A percentile compares a stretch with the other conserved stretches of the same genome.
phyloP scores from a whole-genome alignment of 768 basidiomycete genomes.

The Suillus spraguei region DNA sequence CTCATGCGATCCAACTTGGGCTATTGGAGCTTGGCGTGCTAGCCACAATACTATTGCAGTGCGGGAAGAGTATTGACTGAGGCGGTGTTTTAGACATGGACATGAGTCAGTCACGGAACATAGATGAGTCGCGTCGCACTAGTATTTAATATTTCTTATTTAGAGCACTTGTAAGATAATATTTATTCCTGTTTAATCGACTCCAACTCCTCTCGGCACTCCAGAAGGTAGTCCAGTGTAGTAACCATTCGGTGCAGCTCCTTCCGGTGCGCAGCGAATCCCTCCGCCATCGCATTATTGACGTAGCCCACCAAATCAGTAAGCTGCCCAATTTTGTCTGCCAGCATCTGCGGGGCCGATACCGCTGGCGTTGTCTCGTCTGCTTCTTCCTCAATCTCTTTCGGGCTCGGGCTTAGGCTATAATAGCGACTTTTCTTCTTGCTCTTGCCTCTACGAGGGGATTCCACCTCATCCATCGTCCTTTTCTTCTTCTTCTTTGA shows the following conservation, averaged over 20 bases:
- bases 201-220: neutral
- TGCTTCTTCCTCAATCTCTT: neutral
- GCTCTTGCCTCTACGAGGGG: neutral
- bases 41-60: constrained; percentile 57
- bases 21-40: constrained; percentile 55
- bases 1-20: constrained; percentile 54
- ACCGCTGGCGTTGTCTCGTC: neutral
- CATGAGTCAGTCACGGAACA: too few relatives aligned
- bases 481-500: neutral
- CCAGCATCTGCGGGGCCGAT: too few relatives aligned
- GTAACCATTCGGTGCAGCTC: neutral
- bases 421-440: neutral
- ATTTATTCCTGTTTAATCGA: constrained; percentile 4
- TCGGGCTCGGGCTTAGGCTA: neutral
- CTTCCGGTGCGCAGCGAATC: neutral
- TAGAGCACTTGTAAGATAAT: neutral
- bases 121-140: too few relatives aligned
- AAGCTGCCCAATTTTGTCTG: neutral
- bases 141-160: constrained; percentile 1
- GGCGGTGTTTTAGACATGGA: neutral
- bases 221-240: neutral
- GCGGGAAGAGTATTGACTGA: constrained; percentile 65
- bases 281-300: neutral
- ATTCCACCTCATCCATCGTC: neutral
- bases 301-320: neutral